Base-by-base conservation (phyloP, 75 land plant genomes). In the Gnetum montanum region DNA sequence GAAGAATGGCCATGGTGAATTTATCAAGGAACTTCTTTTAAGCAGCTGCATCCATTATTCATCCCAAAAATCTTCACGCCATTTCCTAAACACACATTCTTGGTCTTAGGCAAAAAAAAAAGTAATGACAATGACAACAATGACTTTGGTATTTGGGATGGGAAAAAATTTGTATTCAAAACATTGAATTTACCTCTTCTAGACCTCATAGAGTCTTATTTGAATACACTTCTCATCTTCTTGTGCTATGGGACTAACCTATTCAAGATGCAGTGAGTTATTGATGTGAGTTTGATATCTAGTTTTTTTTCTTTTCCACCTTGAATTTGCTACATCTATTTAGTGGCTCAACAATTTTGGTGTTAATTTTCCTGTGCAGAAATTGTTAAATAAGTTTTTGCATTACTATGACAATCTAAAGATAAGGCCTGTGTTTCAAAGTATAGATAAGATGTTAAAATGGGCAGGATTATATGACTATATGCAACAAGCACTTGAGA, bases 81-180 rank as follows among this genome's bases (percentile, higher is more conserved):
- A 16, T 67, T 33, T 54, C 54, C 30, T 93, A 69, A 60, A 66
- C 70, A n/a, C 18, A 67, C 8, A 43, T 74, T 8, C 71, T 93
- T 13, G 68, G 75, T 13, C 74, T 93, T 31, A 67, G 57, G 18
- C 16, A 44, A 34, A 66, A 54, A 37, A 37, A 25, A 23, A n/a
- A n/a, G n/a, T n/a, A 11, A 30, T 18, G 45, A 49, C n/a, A 50
- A 46, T 34, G 70, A 61, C 38, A 72, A 60, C 46, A 11, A 28
- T 22, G 62, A 71, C n/a, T 64, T 93, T n/a, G 96, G 98, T 12
- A 73, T 94, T 43, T 94, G 98, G 98, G 72, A 94, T 46, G 98
- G 98, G 0, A 4, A 47, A 11, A 60, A 51, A 6, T 94, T 94
- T 52, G 70, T 78, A 8, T 85, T 80, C 71, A 73, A 75, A 58